A percentile compares a stretch with the other conserved stretches of the same genome.
These are phyloP conservation scores for Rachicladosporium sp. DNA, from an alignment of 2,329 filamentous ascomycete species.

Conservation along the genomic window DNA sequence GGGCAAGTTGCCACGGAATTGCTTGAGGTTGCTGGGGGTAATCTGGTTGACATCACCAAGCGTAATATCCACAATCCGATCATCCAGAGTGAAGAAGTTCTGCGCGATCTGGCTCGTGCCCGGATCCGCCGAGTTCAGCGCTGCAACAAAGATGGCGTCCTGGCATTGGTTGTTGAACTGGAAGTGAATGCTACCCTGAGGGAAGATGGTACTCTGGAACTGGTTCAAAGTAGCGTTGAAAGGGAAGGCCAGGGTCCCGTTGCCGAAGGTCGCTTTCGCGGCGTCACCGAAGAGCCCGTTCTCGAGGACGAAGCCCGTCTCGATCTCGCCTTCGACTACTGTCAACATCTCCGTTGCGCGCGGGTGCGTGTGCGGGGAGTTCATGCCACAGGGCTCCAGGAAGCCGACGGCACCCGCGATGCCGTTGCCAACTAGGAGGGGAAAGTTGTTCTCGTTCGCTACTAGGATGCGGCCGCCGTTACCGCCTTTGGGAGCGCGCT, in stretches of 20 bases:
- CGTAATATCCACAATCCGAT: conserved; percentile 25
- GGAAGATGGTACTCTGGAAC: conserved; percentile 37
- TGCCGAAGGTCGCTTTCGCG: conserved; percentile 9
- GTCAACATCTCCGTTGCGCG: conserved; percentile 38
- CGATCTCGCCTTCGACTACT: conserved; percentile 27
- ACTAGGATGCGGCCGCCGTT: conserved; percentile 9
- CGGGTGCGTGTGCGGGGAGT: conserved; percentile 37
- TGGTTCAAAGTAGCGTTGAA: conserved; percentile 28
- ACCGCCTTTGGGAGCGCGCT: conserved; percentile 24
- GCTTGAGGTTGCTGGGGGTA: conserved; percentile 3
- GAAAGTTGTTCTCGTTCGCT: conserved; percentile 28
- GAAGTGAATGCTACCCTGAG: conserved; percentile 35
- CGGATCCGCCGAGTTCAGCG: conserved; percentile 33
- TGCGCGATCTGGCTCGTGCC: conserved; percentile 31
- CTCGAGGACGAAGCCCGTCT: conserved; percentile 36
- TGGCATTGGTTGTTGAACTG: conserved; percentile 37
- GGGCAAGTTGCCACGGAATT: conserved; percentile 6
- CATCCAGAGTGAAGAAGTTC: conserved; percentile 30
- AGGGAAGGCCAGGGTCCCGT: conserved; percentile 19
- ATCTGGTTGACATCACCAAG: conserved; percentile 15
- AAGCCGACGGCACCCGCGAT: conserved; percentile 28
- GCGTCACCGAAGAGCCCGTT: conserved; percentile 28
- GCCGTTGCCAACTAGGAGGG: conserved; percentile 27
- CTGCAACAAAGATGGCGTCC: conserved; percentile 32
- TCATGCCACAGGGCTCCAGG: conserved; percentile 32